Evolutionary conservation across 805 yeast genomes (phyloP), one percentile per base, ranked within the genome.

Genomic region (Sugiyamaella chiloensis): DNA sequence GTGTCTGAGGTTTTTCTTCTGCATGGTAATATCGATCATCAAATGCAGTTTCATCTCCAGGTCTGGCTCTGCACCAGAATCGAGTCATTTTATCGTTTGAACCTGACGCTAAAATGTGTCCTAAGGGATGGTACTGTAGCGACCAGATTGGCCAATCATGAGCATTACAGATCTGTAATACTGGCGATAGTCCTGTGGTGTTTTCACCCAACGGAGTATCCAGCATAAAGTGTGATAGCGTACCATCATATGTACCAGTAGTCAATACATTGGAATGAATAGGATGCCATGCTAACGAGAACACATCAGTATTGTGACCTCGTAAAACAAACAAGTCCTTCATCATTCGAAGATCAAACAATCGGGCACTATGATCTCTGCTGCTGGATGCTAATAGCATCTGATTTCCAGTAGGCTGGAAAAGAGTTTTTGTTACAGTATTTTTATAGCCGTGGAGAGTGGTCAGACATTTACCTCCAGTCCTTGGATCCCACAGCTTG

Each of bases 401-500:
- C 55, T 70, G 73, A 27, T 85, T 81, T 16, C 96, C 93, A 2
- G 71, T 79, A 1, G 90, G 89, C 68, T 93, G 98, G 63, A 93
- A 93, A 59, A 78, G 72, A 1, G 95, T 81, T 57, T 83, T 81
- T 26, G 88, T 79, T n/a, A 93, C 87, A 0, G 98, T 91, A 66
- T 93, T 96, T 60, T 95, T 93, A 67, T 87, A 91, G 9, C 95
- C 96, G 60, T 89, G 87, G 24, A 93, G 66, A 0, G 97, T 90
- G 1, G 88, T 73, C 5, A 93, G 71, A 54, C 91, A 82, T 41
- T 74, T 74, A 0, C 84, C 81, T 4, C 80, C 63, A 19, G 54
- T 73, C 53, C 99, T 75, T 8, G 99, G 99, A 63, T 93, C 99
- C 99, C 99, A 93, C 21, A 93, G 71, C 67, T 90, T 89, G 41